Evolutionary conservation across 164 flowering plant species (phyloP).

Genomic region (Chimonanthus salicifolius): DNA sequence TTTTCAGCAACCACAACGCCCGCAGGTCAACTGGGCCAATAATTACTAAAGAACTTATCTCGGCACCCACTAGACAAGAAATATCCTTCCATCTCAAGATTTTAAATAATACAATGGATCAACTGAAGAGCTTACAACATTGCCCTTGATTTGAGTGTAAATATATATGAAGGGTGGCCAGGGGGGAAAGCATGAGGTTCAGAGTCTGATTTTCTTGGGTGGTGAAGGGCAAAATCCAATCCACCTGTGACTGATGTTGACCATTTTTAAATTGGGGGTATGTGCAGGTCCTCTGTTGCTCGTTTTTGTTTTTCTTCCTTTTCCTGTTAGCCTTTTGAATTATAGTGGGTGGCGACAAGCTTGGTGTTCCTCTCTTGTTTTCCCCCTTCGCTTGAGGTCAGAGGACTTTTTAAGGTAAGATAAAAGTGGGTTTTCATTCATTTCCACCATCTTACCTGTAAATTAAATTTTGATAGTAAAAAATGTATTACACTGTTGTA

Average conservation of each 20-base stretch:
- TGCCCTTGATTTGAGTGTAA: slow-evolving; percentile 30
- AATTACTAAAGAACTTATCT: slow-evolving; percentile 41
- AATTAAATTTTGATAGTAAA: slow-evolving; percentile 47
- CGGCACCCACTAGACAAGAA: not conserved
- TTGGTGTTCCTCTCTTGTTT: slow-evolving; percentile 14
- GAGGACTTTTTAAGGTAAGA: slow-evolving; percentile 38
- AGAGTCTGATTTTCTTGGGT: slow-evolving; percentile 12
- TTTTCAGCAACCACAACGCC: slow-evolving; percentile 79
- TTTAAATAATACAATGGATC: not conserved
- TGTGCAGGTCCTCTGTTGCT: slow-evolving; percentile 26
- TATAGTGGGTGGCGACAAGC: slow-evolving; percentile 6
- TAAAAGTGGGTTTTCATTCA: slow-evolving; percentile 26
- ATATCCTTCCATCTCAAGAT: slow-evolving; percentile 4
- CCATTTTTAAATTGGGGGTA: slow-evolving; percentile 28
- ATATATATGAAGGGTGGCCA: slow-evolving; percentile 14
- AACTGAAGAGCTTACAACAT: slow-evolving; percentile 7
- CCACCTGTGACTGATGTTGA: slow-evolving; percentile 33
- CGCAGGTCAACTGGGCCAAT: slow-evolving; percentile 81
- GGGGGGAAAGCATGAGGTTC: not conserved
- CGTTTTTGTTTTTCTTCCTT: slow-evolving; percentile 11
- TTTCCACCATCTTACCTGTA: slow-evolving; percentile 43
- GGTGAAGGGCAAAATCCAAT: slow-evolving; percentile 18
- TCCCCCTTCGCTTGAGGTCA: slow-evolving; percentile 6
- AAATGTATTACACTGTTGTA: slow-evolving; percentile 39
- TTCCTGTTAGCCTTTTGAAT: slow-evolving; percentile 5